Evolutionary conservation across 2,329 filamentous ascomycete species (phyloP).

Genomic region (Botrytis fabae): DNA sequence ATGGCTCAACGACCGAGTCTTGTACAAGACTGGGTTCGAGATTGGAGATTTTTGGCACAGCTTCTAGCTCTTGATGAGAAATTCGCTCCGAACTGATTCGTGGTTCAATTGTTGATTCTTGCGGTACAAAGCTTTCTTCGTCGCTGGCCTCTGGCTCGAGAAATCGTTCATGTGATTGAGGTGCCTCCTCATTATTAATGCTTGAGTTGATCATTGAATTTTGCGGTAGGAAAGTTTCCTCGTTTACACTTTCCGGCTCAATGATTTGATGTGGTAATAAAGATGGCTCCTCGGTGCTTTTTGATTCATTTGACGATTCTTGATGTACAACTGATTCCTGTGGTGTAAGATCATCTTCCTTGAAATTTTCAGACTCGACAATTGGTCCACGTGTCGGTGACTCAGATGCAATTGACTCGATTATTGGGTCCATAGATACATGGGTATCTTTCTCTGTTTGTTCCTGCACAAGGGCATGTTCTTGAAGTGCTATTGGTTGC

Average conservation of each 20-base stretch:
- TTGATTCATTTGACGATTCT: not conserved
- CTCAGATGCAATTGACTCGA: not conserved
- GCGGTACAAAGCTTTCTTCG: constrained; percentile 7
- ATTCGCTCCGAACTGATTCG: not conserved
- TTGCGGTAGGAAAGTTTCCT: not conserved
- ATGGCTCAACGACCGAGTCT: not conserved
- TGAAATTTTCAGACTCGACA: not conserved
- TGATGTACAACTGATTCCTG: not conserved
- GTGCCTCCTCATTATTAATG: not conserved
- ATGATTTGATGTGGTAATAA: not conserved
- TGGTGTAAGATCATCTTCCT: not conserved
- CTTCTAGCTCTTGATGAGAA: constrained; percentile 1
- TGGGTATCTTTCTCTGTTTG: not conserved
- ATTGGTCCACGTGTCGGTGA: not conserved
- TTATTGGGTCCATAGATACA: not conserved
- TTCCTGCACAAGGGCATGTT: not conserved
- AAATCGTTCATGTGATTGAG: not conserved
- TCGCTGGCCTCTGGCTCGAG: not conserved
- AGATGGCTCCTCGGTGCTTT: not conserved
- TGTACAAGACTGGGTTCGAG: not conserved
- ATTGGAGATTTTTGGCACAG: not conserved
- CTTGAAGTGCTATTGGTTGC: not conserved
- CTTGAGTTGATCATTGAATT: not conserved
- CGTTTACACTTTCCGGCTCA: not conserved
- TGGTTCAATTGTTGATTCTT: not conserved